Evolutionary conservation across 2,329 filamentous ascomycete genomes (phyloP), one percentile per base, ranked within the genome.

Genomic region (Ophiostoma piceae): DNA sequence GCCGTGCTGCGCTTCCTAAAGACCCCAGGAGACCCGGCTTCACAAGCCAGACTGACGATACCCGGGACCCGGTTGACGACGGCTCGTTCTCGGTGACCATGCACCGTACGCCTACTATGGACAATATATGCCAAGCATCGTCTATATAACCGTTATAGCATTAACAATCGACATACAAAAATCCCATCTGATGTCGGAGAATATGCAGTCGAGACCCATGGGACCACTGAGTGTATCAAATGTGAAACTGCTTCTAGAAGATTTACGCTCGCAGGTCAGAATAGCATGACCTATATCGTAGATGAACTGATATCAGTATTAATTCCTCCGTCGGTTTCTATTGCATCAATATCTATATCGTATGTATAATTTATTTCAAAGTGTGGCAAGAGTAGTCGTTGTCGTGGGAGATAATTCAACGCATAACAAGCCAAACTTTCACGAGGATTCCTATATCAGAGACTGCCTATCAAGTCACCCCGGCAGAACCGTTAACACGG

Each of bases 221-320:
- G 51, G 51, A 57, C 51, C 51, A 29, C 22, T 14, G 11, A 26
- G 11, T 57, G 51, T 57, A 26, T 29, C 51, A 57, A 26, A 57
- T 26, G 8, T 57, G 51, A 57, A 57, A 57, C 22, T 12, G 51
- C 51, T 57, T 57, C 51, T 57, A 57, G n/a, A 57, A 57, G 51
- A 57, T n/a, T 47, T 47, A 2, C 43, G 1, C 43, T 47, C 43
- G 43, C 14, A 47, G 9, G 22, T 26, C n/a, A 26, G 51, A 26
- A 57, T 12, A 57, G 51, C 51, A 26, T 57, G n/a, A 57, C 9
- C n/a, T 14, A 5, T 26, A 8, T 26, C 2, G 7, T 29, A 2
- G 22, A 29, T 26, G n/a, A 11, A 26, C 51, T 26, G 51, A 57
- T 22, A 57, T 22, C 8, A 16, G 22, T 3, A 2, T n/a, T 22